phyloP scores from a whole-genome alignment of 345 rosid genomes.

The Bretschneidera sinensis region DNA sequence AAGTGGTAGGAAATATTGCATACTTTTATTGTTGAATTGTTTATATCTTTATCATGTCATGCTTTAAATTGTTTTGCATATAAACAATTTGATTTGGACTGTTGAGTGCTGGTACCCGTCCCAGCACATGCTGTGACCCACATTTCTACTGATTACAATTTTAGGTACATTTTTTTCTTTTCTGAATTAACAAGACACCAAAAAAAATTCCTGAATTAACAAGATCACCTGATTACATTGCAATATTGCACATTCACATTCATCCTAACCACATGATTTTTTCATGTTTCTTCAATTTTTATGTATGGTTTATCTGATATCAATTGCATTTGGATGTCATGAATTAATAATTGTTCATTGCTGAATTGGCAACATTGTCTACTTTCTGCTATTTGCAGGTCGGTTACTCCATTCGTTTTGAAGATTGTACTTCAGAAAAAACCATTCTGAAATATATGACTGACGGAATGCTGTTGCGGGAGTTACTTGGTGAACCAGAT shows the following conservation, averaged over 20 bases:
- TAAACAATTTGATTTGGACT: too few species aligned
- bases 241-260: too few species aligned
- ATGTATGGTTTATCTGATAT: not conserved
- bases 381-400: conserved; percentile 44
- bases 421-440: conserved; percentile 96
- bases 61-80: not conserved
- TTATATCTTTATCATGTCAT: not conserved
- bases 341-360: not conserved
- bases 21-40: too few species aligned
- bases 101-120: too few species aligned
- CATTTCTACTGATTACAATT: too few species aligned
- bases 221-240: not conserved
- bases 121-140: too few species aligned
- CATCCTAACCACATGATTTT: too few species aligned
- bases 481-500: conserved; percentile 93
- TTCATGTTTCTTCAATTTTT: too few species aligned
- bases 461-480: conserved; percentile 93
- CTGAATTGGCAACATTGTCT: not conserved
- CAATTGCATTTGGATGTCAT: not conserved
- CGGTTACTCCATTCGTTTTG: conserved; percentile 96
- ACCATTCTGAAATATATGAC: conserved; percentile 93
- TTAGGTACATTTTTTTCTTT: too few species aligned
- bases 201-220: not conserved
- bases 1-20: not conserved
- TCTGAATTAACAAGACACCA: not conserved